Evolutionary conservation across 257 asterid species (phyloP), one percentile per base, ranked within the genome.

Genomic region (Penstemon eatonii): DNA sequence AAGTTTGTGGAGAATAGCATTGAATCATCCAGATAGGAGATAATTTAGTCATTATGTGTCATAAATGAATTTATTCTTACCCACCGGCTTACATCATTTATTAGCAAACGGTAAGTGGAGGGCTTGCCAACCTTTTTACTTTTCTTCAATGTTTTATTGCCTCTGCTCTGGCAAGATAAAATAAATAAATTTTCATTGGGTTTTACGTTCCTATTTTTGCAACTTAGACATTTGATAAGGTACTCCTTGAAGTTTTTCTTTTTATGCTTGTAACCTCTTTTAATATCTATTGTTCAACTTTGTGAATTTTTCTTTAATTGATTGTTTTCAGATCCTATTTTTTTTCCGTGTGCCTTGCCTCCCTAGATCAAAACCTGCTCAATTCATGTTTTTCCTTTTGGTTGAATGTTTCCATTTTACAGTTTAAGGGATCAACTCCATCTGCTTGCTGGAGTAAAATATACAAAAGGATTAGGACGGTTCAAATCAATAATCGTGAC

Each of bases 371-470:
- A 40, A 52, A 66, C 54, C 39, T 45, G 59, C 62, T 56, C 8
- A 66, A 57, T 64, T 64, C 69, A 42, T 56, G 51, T 54, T 50
- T 60, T 56, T 56, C 44, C 69, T 53, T 54, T 43, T 57, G 50
- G 60, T 65, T 71, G 63, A 40, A 53, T 57, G 37, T 57, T 63
- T 78, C 65, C 8, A 42, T 73, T 75, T 73, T 73, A 50, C 91
- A 91, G 98, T 85, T 91, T 75, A 83, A 71, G 58, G 98, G 98
- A 67, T 65, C 90, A 19, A 89, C 89, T 64, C 96, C 98, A 69
- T 79, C 87, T 70, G 89, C 90, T 72, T 87, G 96, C 86, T 89
- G 98, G 98, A 87, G 79, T 67, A 87, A 85, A 76, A 90, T 91
- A 64, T 87, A 78, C 85, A 78, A 85, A 77, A 85, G 80, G 75